These are phyloP conservation scores for Talaromyces rugulosus DNA, from an alignment of 2,329 filamentous ascomycete species.

Conservation along the genomic window DNA sequence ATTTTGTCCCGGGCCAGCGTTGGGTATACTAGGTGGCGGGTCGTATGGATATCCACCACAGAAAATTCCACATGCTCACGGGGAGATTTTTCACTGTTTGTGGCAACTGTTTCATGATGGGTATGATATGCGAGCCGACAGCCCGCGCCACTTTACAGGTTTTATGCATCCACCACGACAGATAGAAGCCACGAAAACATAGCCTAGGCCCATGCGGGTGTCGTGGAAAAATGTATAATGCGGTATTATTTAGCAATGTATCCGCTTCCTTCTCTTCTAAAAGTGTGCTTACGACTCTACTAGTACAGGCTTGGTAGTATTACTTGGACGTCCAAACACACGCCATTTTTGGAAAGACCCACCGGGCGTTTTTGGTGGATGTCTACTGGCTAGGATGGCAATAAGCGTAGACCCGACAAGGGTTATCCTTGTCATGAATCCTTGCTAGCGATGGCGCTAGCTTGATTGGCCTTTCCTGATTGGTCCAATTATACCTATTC, in stretches of 20 bases:
- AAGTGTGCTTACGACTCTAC: too few relatives aligned
- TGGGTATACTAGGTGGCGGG: neutral
- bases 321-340: neutral
- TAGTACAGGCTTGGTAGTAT: too few relatives aligned
- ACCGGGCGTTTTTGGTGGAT: neutral
- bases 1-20: neutral
- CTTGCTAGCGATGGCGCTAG: neutral
- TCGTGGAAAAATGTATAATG: neutral
- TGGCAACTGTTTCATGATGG: neutral
- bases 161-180: neutral
- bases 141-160: neutral
- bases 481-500: neutral
- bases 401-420: neutral
- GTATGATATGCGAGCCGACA: neutral
- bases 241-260: too few relatives aligned
- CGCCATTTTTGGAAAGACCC: neutral
- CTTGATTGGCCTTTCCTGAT: neutral
- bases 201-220: neutral
- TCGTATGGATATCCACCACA: neutral
- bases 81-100: neutral
- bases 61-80: neutral
- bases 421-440: neutral
- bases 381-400: neutral
- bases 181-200: neutral
- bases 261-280: too few relatives aligned